These are phyloP conservation scores for Pyrenopolyporus hunteri DNA, from an alignment of 495 filamentous ascomycete genomes.

Conservation along the genomic window DNA sequence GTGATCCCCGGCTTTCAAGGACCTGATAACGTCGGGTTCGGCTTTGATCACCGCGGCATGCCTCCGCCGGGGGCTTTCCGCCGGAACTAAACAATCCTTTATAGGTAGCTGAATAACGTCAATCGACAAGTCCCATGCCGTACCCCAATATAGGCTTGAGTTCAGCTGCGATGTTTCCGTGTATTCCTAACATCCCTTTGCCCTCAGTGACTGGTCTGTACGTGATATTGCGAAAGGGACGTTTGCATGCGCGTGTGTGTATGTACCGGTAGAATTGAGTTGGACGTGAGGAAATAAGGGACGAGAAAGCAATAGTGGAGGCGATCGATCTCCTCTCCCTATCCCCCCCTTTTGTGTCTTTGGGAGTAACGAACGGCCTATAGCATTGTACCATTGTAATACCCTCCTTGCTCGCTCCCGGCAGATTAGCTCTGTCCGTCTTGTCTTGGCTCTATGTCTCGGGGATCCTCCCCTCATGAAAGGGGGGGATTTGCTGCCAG, in stretches of 20 bases:
- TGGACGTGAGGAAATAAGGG: background rate
- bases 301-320: constrained; percentile 1
- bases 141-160: background rate
- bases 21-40: constrained; percentile 50
- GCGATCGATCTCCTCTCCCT: background rate
- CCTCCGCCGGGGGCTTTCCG: constrained; percentile 46
- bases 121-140: too few relatives aligned
- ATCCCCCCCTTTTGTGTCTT: constrained; percentile 1
- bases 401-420: constrained; percentile 20
- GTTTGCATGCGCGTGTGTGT: background rate
- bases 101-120: too few relatives aligned
- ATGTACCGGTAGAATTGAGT: constrained; percentile 13
- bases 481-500: too few relatives aligned
- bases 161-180: background rate
- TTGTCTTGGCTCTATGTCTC: too few relatives aligned
- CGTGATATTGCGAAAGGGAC: background rate
- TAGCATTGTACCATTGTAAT: constrained; percentile 29
- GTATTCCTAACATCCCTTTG: constrained; percentile 3
- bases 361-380: background rate
- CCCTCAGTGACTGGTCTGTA: background rate
- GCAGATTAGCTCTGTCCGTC: too few relatives aligned
- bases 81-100: constrained; percentile 32
- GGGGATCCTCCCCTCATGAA: too few relatives aligned
- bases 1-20: constrained; percentile 57
- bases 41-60: constrained; percentile 53